Base-by-base conservation (phyloP, 495 filamentous ascomycete genomes). In the Bacidia rubella region DNA sequence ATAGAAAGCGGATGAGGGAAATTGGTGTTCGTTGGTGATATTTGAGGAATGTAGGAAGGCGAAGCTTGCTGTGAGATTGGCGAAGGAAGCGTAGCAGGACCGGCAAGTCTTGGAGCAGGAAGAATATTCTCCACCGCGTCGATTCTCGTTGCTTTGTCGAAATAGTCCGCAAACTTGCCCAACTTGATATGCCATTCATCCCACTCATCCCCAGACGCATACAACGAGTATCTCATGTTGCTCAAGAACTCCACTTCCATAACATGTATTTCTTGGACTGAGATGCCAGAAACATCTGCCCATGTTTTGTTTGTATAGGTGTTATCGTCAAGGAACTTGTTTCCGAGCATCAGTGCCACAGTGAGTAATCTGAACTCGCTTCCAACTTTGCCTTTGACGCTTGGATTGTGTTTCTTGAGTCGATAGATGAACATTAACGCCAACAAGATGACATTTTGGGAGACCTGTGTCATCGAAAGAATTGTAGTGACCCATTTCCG, bases 161-260 rank as follows among this genome's bases (percentile, higher is more conserved):
- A 85, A 66, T 84, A 97, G 22, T 80, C 77, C 53, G 76, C 80
- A 62, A 95, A 95, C 35, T 79, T 81, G 19, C 80, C 72, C 46
- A 97, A 69, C 60, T 84, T 86, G 49, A 74, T 69, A 60, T 95
- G 81, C 93, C 93, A 97, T 32, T 79, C 73, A 25, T 76, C 68
- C 93, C 93, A 99, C 63, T 95, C 76, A 25, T 66, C 67, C 61
- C 89, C 76, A 0, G 88, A 93, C 1, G 84, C 85, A 62, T 87
- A 83, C 1, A 99, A 73, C 56, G 84, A 87, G 64, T 99, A 99
- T 60, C 89, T 80, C 79, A 99, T 92, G 63, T 99, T 97, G 73
- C 92, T 95, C 53, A 99, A 74, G 61, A 99, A 99, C 65, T 99
- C 93, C 0, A 99, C 93, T 64, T 99, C 93, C 93, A 99, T 99